These are phyloP conservation scores for Aphanoascus verrucosus DNA, from an alignment of 2,329 filamentous ascomycete genomes.

Conservation along the genomic window DNA sequence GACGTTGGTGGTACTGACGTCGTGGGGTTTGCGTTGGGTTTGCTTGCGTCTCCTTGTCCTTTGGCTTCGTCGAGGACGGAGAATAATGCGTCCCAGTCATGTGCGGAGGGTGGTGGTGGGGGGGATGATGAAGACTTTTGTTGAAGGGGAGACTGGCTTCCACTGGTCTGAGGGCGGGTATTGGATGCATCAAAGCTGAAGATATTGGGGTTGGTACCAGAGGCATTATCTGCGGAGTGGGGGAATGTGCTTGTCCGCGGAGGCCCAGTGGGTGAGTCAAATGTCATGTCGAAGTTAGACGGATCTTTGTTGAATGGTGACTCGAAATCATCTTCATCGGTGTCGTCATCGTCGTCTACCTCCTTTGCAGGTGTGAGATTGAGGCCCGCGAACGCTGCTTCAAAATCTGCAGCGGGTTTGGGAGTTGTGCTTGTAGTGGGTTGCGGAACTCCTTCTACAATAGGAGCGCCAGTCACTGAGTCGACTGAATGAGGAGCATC, in stretches of 20 bases:
- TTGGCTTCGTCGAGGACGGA: conserved; percentile 57
- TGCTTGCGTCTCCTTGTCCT: conserved; percentile 19
- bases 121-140: conserved; percentile 13
- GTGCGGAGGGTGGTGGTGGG: conserved; percentile 36
- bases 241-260: conserved; percentile 18
- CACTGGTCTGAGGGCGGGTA: conserved; percentile 17
- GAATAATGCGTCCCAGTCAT: conserved; percentile 96
- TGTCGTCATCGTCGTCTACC: conserved; percentile 24
- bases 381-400: conserved; percentile 37
- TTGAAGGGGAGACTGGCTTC: neutral
- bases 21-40: conserved; percentile 18
- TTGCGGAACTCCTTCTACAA: conserved; percentile 29
- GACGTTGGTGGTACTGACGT: conserved; percentile 14
- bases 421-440: conserved; percentile 24
- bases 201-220: conserved; percentile 27
- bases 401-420: conserved; percentile 32
- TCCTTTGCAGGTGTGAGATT: conserved; percentile 37
- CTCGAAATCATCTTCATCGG: conserved; percentile 49
- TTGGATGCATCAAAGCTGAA: conserved; percentile 30
- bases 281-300: conserved; percentile 38
- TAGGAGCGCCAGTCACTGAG: conserved; percentile 27
- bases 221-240: conserved; percentile 15
- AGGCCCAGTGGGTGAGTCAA: conserved; percentile 32
- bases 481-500: conserved; percentile 34
- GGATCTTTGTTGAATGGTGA: conserved; percentile 25